Percentiles rank a stretch among this genome's conserved stretches.
phyloP scores from a whole-genome alignment of 805 yeast genomes.

The Wickerhamiella spandovensis region DNA sequence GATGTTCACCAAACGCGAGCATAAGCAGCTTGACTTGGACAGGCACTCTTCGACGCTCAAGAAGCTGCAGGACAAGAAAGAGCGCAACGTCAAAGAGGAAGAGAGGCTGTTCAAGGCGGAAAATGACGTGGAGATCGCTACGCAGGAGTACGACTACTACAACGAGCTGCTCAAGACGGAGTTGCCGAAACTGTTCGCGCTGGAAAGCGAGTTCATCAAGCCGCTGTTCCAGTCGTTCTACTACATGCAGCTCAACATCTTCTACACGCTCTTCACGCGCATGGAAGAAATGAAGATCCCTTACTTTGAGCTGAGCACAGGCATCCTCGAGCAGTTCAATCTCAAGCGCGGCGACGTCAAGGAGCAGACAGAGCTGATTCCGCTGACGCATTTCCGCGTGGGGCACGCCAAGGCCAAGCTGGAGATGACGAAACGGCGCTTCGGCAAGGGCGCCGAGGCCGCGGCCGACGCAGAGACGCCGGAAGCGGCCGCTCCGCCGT shows the following conservation, averaged over 20 bases:
- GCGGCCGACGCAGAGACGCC: conserved; percentile 29
- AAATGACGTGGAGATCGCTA: conserved; percentile 79
- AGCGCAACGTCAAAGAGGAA: conserved; percentile 77
- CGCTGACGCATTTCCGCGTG: conserved; percentile 79
- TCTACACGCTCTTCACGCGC: conserved; percentile 77
- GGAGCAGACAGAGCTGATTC: conserved; percentile 76
- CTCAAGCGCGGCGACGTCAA: conserved; percentile 83
- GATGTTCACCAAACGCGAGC: conserved; percentile 91
- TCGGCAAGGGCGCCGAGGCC: conserved; percentile 27
- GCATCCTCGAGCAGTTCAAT: conserved; percentile 65
- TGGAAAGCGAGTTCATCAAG: conserved; percentile 84
- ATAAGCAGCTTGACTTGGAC: conserved; percentile 88
- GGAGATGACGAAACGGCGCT: conserved; percentile 70
- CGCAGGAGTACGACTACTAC: conserved; percentile 90
- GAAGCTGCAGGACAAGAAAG: conserved; percentile 71
- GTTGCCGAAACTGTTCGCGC: conserved; percentile 70
- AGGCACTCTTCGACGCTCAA: conserved; percentile 58
- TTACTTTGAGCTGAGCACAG: conserved; percentile 76
- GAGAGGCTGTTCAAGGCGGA: conserved; percentile 81
- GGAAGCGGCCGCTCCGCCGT: conserved; percentile 15
- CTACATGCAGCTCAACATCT: conserved; percentile 94
- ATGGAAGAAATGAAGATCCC: conserved; percentile 97
- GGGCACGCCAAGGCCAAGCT: conserved; percentile 79
- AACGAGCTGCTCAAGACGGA: conserved; percentile 89
- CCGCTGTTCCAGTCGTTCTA: conserved; percentile 91